phyloP scores from a whole-genome alignment of 345 rosid species.

The Anastatica hierochuntica region DNA sequence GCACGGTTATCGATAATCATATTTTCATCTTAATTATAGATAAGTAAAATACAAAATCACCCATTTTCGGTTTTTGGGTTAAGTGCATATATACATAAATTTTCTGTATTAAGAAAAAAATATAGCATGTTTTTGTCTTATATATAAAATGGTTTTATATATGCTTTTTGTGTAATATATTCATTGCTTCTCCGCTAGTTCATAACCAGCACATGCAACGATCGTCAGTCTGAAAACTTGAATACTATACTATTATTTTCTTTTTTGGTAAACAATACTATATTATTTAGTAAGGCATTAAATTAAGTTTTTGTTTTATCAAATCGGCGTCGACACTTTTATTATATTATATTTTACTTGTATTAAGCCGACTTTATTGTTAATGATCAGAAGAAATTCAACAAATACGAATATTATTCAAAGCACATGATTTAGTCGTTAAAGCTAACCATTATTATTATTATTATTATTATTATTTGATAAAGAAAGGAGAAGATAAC shows the following conservation, averaged over 20 bases:
- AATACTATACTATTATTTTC: background rate
- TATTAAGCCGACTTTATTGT: slow-evolving; percentile 13
- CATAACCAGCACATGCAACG: slow-evolving; percentile 26
- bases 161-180: too few relatives aligned
- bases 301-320: background rate
- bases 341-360: background rate
- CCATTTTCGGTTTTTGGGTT: too few relatives aligned
- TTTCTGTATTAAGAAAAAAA: background rate
- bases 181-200: slow-evolving; percentile 19
- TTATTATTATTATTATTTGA: too few relatives aligned
- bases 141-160: too few relatives aligned
- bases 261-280: too few relatives aligned
- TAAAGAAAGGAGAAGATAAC: too few relatives aligned
- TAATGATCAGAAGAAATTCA: background rate
- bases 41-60: too few relatives aligned
- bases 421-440: slow-evolving; percentile 6
- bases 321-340: slow-evolving; percentile 24
- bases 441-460: too few relatives aligned
- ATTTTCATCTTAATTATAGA: too few relatives aligned
- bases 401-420: background rate
- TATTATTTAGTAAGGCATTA: background rate
- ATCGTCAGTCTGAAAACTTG: slow-evolving; percentile 14
- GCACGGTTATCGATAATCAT: background rate
- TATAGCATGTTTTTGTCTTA: too few relatives aligned
- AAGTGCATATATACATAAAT: background rate